These are phyloP conservation scores for Puccinellia tenuiflora DNA, from an alignment of 176 grass and related monocot species.

Conservation along the genomic window DNA sequence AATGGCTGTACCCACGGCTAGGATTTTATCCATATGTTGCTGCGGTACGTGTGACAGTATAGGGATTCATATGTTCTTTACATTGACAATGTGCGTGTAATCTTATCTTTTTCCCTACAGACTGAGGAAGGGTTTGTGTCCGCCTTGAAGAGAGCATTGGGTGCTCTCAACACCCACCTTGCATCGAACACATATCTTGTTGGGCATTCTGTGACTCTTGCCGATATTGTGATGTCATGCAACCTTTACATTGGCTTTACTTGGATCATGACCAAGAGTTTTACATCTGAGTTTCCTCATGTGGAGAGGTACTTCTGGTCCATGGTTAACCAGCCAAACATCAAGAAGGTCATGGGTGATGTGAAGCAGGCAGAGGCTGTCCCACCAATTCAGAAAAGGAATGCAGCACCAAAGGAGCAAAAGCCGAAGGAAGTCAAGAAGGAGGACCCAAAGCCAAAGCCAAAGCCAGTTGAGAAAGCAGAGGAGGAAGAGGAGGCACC, in stretches of 20 bases:
- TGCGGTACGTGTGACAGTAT: slow-evolving; percentile 28
- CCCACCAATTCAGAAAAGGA: slow-evolving; percentile 43
- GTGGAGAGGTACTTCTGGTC: slow-evolving; percentile 95
- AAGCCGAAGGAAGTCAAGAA: slow-evolving; percentile 70
- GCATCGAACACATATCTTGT: slow-evolving; percentile 73
- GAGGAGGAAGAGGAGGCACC: slow-evolving; percentile 72
- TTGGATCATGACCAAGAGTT: slow-evolving; percentile 59
- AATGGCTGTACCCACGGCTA: slow-evolving; percentile 54
- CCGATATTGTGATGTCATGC: slow-evolving; percentile 80
- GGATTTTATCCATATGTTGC: slow-evolving; percentile 37
- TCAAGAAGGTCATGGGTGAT: slow-evolving; percentile 53
- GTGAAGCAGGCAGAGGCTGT: slow-evolving; percentile 67
- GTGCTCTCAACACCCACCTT: slow-evolving; percentile 65
- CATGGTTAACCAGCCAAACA: slow-evolving; percentile 74
- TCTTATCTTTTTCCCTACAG: slow-evolving; percentile 22
- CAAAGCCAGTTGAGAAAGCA: slow-evolving; percentile 17
- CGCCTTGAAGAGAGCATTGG: slow-evolving; percentile 62
- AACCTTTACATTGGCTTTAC: slow-evolving; percentile 52
- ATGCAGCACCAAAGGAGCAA: slow-evolving; percentile 54
- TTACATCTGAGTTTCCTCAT: slow-evolving; percentile 71
- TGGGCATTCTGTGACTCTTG: slow-evolving; percentile 64
- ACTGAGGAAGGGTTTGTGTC: slow-evolving; percentile 47
- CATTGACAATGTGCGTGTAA: not conserved
- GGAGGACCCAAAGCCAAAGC: slow-evolving; percentile 55
- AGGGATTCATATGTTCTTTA: not conserved